Evolutionary conservation across 2,329 filamentous ascomycete species (phyloP).

Genomic region (Xylariaceae sp.): DNA sequence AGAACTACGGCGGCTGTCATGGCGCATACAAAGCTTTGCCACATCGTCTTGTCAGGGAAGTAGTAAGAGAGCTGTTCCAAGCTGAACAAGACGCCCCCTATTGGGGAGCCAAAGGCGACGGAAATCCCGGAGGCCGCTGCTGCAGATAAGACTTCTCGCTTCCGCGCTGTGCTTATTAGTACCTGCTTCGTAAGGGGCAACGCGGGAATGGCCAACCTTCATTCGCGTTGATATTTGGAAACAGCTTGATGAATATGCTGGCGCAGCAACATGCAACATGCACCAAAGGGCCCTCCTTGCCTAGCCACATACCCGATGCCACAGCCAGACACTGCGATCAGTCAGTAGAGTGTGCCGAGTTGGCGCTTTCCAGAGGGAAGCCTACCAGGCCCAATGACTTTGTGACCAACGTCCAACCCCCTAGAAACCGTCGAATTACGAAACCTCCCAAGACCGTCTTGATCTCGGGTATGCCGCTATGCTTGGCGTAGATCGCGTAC

Average conservation of each 20-base stretch:
- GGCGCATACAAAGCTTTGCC: constrained; percentile 98
- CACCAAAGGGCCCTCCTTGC: constrained; percentile 90
- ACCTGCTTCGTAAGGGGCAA: neutral
- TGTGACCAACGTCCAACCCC: constrained; percentile 78
- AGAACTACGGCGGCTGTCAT: constrained; percentile 96
- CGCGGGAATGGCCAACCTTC: constrained; percentile 52
- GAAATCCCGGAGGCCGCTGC: constrained; percentile 87
- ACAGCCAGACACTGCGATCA: constrained; percentile 71
- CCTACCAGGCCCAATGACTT: constrained; percentile 82
- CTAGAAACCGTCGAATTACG: constrained; percentile 80
- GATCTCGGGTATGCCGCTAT: constrained; percentile 95
- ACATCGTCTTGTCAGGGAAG: constrained; percentile 98
- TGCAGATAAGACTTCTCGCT: constrained; percentile 85
- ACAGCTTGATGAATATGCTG: constrained; percentile 87
- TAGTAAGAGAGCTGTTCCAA: constrained; percentile 96
- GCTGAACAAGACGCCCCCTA: constrained; percentile 83
- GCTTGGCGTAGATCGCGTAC: constrained; percentile 82
- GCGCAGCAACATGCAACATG: constrained; percentile 97
- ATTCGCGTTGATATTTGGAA: constrained; percentile 72
- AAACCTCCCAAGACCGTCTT: constrained; percentile 94
- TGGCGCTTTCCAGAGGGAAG: constrained; percentile 6
- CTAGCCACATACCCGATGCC: constrained; percentile 90
- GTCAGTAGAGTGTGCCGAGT: constrained; percentile 13
- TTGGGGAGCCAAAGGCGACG: constrained; percentile 88
- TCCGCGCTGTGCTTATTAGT: constrained; percentile 55